phyloP scores from a whole-genome alignment of 768 basidiomycete genomes.

The Boletus rufocinnamomeus region DNA sequence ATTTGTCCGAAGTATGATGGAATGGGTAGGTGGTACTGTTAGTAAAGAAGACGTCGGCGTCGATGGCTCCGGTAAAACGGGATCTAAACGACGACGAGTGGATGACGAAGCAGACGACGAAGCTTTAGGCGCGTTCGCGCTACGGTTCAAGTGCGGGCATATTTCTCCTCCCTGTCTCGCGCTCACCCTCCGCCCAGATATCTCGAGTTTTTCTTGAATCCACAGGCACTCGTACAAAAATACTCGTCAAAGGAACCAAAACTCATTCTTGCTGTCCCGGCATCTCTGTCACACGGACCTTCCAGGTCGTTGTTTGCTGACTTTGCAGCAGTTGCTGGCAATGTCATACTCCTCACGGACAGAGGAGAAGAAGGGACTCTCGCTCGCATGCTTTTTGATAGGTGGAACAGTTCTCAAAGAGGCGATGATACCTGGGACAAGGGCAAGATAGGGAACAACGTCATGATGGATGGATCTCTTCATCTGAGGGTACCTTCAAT shows the following conservation, averaged over 20 bases:
- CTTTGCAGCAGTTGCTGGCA: slow-evolving; percentile 80
- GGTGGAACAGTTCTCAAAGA: slow-evolving; percentile 85
- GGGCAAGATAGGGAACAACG: slow-evolving; percentile 83
- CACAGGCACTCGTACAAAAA: slow-evolving; percentile 74
- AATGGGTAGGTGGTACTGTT: slow-evolving; percentile 96
- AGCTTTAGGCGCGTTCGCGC: slow-evolving; percentile 78
- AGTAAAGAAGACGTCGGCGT: slow-evolving; percentile 91
- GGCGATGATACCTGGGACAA: slow-evolving; percentile 83
- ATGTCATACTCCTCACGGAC: slow-evolving; percentile 84
- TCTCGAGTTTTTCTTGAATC: slow-evolving; percentile 88
- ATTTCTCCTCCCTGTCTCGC: neutral
- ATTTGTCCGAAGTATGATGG: slow-evolving; percentile 96
- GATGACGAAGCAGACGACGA: slow-evolving; percentile 81
- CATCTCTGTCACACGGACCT: slow-evolving; percentile 89
- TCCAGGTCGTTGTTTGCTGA: slow-evolving; percentile 84
- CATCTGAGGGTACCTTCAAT: slow-evolving; percentile 56
- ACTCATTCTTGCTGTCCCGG: slow-evolving; percentile 90
- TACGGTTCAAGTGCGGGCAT: slow-evolving; percentile 80
- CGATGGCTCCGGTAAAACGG: slow-evolving; percentile 58
- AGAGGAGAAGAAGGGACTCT: slow-evolving; percentile 81
- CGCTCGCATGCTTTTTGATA: slow-evolving; percentile 73
- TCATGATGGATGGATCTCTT: slow-evolving; percentile 77
- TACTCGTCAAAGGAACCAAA: slow-evolving; percentile 91
- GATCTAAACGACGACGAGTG: slow-evolving; percentile 53
- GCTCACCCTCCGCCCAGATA: slow-evolving; percentile 51